A percentile compares a stretch with the other conserved stretches of the same genome.
These are phyloP conservation scores for Aureobasidium sp. DNA, from an alignment of 2,329 filamentous ascomycete genomes.

Conservation along the genomic window DNA sequence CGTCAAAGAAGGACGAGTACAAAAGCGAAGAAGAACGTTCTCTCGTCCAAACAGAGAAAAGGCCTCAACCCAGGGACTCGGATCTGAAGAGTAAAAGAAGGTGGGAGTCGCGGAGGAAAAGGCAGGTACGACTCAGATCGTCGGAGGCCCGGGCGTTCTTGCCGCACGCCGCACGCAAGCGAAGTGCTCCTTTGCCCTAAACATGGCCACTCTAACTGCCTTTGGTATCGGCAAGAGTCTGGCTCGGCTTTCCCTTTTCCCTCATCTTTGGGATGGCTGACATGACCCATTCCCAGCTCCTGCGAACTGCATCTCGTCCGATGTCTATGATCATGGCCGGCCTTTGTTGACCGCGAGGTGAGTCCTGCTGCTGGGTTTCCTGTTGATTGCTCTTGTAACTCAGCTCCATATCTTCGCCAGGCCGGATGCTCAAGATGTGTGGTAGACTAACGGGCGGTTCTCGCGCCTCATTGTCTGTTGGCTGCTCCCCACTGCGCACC, in stretches of 20 bases:
- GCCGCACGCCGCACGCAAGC: slow-evolving; percentile 8
- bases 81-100: slow-evolving; percentile 6
- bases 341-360: not conserved
- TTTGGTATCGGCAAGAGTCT: slow-evolving; percentile 4
- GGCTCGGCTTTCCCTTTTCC: slow-evolving; percentile 9
- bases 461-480: slow-evolving; percentile 4
- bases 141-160: not conserved
- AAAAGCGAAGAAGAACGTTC: not conserved
- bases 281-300: not conserved
- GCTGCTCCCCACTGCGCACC: slow-evolving; percentile 10
- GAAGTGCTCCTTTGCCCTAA: slow-evolving; percentile 6
- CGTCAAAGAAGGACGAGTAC: not conserved
- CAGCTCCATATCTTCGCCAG: not conserved
- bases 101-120: slow-evolving; percentile 6
- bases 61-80: slow-evolving; percentile 1
- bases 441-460: slow-evolving; percentile 10
- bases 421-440: not conserved
- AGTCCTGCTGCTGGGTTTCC: not conserved
- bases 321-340: not conserved
- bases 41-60: not conserved
- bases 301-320: not conserved
- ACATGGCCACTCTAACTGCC: not conserved
- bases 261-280: not conserved
- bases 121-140: slow-evolving; percentile 13
- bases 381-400: not conserved